Base-by-base conservation (phyloP, 176 grass and related monocot species). In the Aegilops sharonensis region DNA sequence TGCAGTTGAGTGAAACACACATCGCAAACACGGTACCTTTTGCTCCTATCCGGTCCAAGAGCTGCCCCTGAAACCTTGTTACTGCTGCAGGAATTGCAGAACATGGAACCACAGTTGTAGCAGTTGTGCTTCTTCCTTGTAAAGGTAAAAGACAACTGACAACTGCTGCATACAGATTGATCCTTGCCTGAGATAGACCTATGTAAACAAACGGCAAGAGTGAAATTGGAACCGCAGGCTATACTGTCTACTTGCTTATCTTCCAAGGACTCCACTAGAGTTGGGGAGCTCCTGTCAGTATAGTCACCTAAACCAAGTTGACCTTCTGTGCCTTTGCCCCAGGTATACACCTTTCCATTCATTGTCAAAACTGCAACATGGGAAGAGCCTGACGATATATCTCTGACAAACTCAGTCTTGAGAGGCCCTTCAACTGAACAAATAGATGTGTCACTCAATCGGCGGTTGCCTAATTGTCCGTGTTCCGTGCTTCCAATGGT, bases 291-390 rank as follows among this genome's bases (percentile, higher is more conserved):
- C 87, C 83, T 95, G 37, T 96, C 94, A 72, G 80, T 68, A 56
- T 78, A 89, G 71, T 96, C 94, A 54, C 97, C 97, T 83, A 99
- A 94, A 52, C 97, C 97, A 90, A 99, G 87, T 79, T 99, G 97
- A 29, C 97, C 97, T 79, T 92, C 91, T 37, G 85, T 63, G 59
- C 97, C 92, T 88, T 83, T 94, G 77, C 97, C 97, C 97, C 97
- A 99, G 59, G 94, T 92, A 89, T 91, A 99, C 2, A 96, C 88
- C 78, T 89, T 99, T 61, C 92, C 92, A 5, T 85, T 94, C 77
- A 88, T 92, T 77, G 94, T 93, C 77, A 99, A 85, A 83, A 93
- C 90, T 7, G 89, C 87, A 17, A 92, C 68, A 64, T 99, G 97
- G 63, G 83, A 99, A 74, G 87, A 85, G 42, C 97, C 97, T 14